Evolutionary conservation across 345 rosid genomes (phyloP), one percentile per base, ranked within the genome.

Genomic region (Fremontodendron californicum): DNA sequence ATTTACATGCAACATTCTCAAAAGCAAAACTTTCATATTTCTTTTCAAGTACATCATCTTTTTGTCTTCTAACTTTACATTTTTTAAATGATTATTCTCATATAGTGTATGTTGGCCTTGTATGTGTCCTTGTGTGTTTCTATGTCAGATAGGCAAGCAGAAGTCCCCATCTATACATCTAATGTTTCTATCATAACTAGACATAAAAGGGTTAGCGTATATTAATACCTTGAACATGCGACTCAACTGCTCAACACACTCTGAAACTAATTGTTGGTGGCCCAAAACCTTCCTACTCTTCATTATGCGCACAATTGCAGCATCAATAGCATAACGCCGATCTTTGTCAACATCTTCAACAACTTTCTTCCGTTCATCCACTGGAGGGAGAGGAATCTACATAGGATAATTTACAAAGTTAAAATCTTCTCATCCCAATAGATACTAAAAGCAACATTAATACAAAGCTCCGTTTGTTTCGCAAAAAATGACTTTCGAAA

Each of bases 251-350:
- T 91, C 97, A 3, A 96, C 97, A 73, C 98, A 94, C 84, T 92
- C 98, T 11, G 84, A 83, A 45, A 94, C 96, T 55, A 96, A 81
- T 23, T 90, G 98, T 73, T 91, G 99, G 82, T 96, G 94, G 45
- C 92, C 91, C 88, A 92, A 78, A 27, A 90, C 88, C 74, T 94
- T 94, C 77, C 98, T 80, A 61, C 96, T 87, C 90, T 96, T 96
- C 99, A 96, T 96, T 74, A 96, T 96, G 45, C 99, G 93, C 25
- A 96, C 99, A 60, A 96, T 85, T 13, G 99, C 98, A 64, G 99
- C 99, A 84, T 96, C 99, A 75, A 96, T 91, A 0, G 98, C 98
- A 62, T 91, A 94, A 42, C 97, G 88, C 54, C 99, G 85, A 81
- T 90, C 99, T 84, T 92, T 96, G 71, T 94, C 94, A 1, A 92